Evolutionary conservation across 371 early-diverging fungal genomes (phyloP).

Genomic region (Mucor piriformis): DNA sequence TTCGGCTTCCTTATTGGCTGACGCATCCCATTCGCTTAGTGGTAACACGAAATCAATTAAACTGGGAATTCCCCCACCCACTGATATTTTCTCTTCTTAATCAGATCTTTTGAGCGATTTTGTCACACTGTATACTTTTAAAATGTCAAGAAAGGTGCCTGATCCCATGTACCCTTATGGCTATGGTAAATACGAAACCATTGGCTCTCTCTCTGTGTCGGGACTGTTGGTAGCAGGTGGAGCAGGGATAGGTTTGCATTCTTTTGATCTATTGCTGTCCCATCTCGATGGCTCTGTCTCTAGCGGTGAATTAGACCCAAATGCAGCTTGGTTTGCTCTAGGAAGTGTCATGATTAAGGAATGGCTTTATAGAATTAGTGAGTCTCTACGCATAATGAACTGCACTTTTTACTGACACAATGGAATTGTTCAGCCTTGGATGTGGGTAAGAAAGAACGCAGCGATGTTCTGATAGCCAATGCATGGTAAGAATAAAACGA

Average conservation of each 20-base stretch:
- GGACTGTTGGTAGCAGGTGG: constrained; percentile 60
- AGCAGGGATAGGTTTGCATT: constrained; percentile 65
- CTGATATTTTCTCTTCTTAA: constrained; percentile 2
- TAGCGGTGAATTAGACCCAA: constrained; percentile 46
- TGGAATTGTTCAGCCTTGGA: background rate
- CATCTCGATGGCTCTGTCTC: constrained; percentile 13
- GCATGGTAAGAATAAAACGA: constrained; percentile 50
- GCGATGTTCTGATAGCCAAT: constrained; percentile 68
- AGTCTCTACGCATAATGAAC: too few species aligned
- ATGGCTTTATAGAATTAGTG: constrained; percentile 61
- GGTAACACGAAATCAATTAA: constrained; percentile 31
- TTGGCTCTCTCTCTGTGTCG: constrained; percentile 68
- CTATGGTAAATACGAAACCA: constrained; percentile 67
- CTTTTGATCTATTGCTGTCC: constrained; percentile 51
- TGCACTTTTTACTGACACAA: too few species aligned
- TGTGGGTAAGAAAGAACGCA: constrained; percentile 58
- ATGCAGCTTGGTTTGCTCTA: constrained; percentile 70
- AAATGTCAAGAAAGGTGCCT: constrained; percentile 60
- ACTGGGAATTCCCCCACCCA: too few species aligned
- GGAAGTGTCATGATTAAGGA: constrained; percentile 65
- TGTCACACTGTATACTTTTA: constrained; percentile 69
- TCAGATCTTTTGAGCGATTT: constrained; percentile 66
- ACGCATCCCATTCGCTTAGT: constrained; percentile 67
- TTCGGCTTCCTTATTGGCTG: constrained; percentile 68
- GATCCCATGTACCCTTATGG: constrained; percentile 63